A percentile compares a stretch with the other conserved stretches of the same genome.
These are phyloP conservation scores for Colletotrichum trifolii DNA, from an alignment of 2,329 filamentous ascomycete species.

Conservation along the genomic window DNA sequence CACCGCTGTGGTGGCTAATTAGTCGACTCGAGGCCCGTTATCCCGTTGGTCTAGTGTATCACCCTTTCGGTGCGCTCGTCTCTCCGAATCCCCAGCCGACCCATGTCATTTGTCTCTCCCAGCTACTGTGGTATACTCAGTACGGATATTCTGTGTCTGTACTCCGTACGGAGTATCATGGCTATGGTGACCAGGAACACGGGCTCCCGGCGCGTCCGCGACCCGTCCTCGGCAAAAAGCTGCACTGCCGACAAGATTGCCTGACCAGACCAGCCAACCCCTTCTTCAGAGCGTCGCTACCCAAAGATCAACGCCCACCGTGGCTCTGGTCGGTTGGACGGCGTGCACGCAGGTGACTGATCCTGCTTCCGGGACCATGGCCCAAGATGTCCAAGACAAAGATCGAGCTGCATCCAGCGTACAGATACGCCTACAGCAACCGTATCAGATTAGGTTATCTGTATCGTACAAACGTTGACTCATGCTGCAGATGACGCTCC, in stretches of 20 bases:
- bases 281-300: background rate
- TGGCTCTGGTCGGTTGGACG: too few species aligned
- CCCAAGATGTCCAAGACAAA: too few species aligned
- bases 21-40: background rate
- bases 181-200: too few species aligned
- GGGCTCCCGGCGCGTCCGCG: too few species aligned
- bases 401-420: background rate
- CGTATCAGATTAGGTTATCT: background rate
- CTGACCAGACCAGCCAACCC: too few species aligned
- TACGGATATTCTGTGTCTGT: too few species aligned
- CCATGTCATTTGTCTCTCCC: background rate
- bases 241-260: too few species aligned
- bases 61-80: background rate
- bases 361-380: conserved; percentile 10
- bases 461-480: conserved; percentile 9
- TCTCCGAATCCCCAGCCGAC: conserved; percentile 3
- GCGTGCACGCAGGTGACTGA: too few species aligned
- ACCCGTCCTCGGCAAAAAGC: too few species aligned
- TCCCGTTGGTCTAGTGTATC: background rate
- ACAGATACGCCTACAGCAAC: background rate
- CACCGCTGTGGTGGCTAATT: conserved; percentile 8
- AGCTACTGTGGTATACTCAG: too few species aligned
- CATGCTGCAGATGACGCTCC: conserved; percentile 7
- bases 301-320: background rate
- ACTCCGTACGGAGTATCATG: too few species aligned